Evolutionary conservation across 257 asterid genomes (phyloP).

Genomic region (Coffea eugenioides): DNA sequence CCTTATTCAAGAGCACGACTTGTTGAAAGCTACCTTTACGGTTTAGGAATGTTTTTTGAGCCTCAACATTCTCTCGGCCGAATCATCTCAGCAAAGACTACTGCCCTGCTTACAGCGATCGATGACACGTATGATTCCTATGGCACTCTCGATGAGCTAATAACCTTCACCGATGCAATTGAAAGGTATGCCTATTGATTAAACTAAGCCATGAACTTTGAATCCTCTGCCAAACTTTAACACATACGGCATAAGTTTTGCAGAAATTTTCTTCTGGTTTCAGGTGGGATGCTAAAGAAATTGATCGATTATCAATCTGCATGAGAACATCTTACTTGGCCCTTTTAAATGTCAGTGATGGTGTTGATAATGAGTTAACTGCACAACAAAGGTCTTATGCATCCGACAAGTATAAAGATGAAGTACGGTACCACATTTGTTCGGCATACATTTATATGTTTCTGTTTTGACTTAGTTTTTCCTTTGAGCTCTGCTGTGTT

Average conservation of each 20-base stretch:
- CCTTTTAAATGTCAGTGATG: background rate
- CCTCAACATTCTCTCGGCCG: background rate
- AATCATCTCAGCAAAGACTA: background rate
- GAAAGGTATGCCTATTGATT: background rate
- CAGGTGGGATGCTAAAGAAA: conserved; percentile 30
- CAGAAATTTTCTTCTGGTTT: background rate
- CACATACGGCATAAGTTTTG: background rate
- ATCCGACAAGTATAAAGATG: background rate
- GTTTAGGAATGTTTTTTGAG: background rate
- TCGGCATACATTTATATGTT: too few relatives aligned
- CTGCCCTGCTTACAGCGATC: background rate
- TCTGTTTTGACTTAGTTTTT: too few relatives aligned
- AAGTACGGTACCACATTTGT: background rate
- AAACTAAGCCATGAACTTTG: background rate
- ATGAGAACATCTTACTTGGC: conserved; percentile 14
- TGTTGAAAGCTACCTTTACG: background rate
- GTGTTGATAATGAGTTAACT: background rate
- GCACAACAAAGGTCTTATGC: background rate
- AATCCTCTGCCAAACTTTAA: background rate
- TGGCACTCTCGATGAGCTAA: conserved; percentile 2
- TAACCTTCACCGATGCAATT: background rate
- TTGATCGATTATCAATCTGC: conserved; percentile 10
- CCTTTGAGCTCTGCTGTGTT: background rate
- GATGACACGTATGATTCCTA: conserved; percentile 14
- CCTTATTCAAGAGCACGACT: background rate